Evolutionary conservation across 768 basidiomycete genomes (phyloP), one percentile per base, ranked within the genome.

Genomic region (Termitomyces sp.): DNA sequence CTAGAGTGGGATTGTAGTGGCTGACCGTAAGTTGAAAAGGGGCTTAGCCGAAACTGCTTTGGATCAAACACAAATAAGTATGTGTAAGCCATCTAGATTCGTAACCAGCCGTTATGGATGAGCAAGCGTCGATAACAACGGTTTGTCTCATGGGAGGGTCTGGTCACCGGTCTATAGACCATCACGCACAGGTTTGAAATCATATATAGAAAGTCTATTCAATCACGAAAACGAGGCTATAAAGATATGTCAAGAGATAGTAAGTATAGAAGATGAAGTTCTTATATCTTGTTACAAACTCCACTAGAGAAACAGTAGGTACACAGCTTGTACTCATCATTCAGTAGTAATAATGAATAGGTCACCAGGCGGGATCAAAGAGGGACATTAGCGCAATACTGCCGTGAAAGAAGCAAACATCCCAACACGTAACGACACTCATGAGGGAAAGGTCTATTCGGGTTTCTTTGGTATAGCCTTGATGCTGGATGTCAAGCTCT

Each of bases 401-500:
- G 56, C 44, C 50, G 44, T 37, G 32, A 46, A 9, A 51, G 9
- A 46, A 57, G 20, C 36, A 24, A 12, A 24, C 53, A 27, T 37
- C 8, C 43, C 56, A 34, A 42, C 31, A 50, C 20, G 43, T 41
- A 51, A 42, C 32, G 34, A 37, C 39, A 31, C 54, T 43, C 39
- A 36, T 24, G n/a, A 34, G 2, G 16, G 27, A 39, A 42, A 31
- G 18, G 41, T 8, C 5, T 39, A 62, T 31, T 77, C 76, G n/a
- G 72, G 74, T 56, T 77, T 81, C 72, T 85, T 85, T 55, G 68
- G 72, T 4, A 67, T 61, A 8, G 71, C 70, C 71, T 84, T 84
- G 49, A 72, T 70, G 46, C 74, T 76, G 26, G 74, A 72, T 3
- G 88, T 91, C 58, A 93, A 78, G 61, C 79, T 84, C 80, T 91